These are phyloP conservation scores for Setaria italica DNA, from an alignment of 202 grass and related monocot species.

Conservation along the genomic window DNA sequence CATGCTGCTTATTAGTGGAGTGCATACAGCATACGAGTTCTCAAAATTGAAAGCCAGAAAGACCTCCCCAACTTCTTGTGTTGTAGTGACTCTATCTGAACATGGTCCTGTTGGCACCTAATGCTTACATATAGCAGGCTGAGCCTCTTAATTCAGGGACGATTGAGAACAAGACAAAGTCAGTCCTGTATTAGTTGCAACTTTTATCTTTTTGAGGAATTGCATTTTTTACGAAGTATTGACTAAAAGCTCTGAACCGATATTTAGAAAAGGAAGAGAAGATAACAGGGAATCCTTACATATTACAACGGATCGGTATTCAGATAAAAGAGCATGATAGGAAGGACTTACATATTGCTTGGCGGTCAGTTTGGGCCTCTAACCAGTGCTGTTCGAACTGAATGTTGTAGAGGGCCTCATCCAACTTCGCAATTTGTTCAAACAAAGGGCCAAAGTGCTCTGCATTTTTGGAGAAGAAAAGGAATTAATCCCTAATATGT, in stretches of 20 bases:
- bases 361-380: conserved; percentile 89
- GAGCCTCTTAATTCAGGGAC: too few relatives aligned
- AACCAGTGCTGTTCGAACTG: conserved; percentile 95
- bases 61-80: conserved; percentile 6
- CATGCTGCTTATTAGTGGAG: neutral
- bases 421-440: conserved; percentile 92
- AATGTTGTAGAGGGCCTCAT: conserved; percentile 84
- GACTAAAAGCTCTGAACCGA: neutral
- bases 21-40: neutral
- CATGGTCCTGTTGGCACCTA: neutral
- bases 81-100: neutral
- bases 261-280: neutral
- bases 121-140: too few relatives aligned
- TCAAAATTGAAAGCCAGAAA: neutral
- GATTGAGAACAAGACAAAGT: too few relatives aligned
- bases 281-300: conserved; percentile 4
- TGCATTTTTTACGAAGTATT: neutral
- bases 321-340: neutral
- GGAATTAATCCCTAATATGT: neutral
- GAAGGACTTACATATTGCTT: conserved; percentile 70
- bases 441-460: conserved; percentile 85
- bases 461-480: conserved; percentile 41
- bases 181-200: neutral
- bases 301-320: conserved; percentile 19
- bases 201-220: neutral